These are phyloP conservation scores for Skeletonema grethae DNA, from an alignment of 108 stramenopile genomes.

Conservation along the genomic window DNA sequence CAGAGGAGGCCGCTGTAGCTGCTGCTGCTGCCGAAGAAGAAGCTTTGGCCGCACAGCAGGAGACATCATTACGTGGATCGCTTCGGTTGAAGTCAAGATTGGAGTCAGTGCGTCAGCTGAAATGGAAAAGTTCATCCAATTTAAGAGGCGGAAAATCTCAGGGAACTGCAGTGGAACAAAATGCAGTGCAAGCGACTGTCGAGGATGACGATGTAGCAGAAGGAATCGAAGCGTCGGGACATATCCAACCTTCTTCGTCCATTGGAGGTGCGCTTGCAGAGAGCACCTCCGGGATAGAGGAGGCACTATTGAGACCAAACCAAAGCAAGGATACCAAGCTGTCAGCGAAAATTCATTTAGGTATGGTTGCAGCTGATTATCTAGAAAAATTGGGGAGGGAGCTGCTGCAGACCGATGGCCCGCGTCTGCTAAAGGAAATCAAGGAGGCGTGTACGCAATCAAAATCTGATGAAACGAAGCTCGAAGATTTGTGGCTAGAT, in stretches of 20 bases:
- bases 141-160: neutral
- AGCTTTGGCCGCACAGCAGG: neutral
- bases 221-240: neutral
- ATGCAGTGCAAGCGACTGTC: neutral
- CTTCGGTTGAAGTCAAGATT: slow-evolving; percentile 33
- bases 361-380: slow-evolving; percentile 63
- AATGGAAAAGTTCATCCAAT: slow-evolving; percentile 19
- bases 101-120: slow-evolving; percentile 29
- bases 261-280: slow-evolving; percentile 9
- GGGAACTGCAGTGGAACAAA: neutral
- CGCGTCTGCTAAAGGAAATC: slow-evolving; percentile 61
- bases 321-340: slow-evolving; percentile 39
- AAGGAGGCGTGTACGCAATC: slow-evolving; percentile 26
- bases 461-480: slow-evolving; percentile 22
- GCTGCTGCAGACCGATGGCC: slow-evolving; percentile 71
- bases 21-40: slow-evolving; percentile 7
- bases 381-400: slow-evolving; percentile 71
- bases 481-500: slow-evolving; percentile 64
- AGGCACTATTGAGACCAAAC: slow-evolving; percentile 19
- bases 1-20: slow-evolving; percentile 7
- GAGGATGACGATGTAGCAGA: slow-evolving; percentile 6
- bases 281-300: slow-evolving; percentile 32
- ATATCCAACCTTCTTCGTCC: neutral
- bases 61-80: neutral
- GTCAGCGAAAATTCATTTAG: slow-evolving; percentile 54